phyloP scores from a whole-genome alignment of 495 filamentous ascomycete genomes.

The Parachaetomium inaequale region DNA sequence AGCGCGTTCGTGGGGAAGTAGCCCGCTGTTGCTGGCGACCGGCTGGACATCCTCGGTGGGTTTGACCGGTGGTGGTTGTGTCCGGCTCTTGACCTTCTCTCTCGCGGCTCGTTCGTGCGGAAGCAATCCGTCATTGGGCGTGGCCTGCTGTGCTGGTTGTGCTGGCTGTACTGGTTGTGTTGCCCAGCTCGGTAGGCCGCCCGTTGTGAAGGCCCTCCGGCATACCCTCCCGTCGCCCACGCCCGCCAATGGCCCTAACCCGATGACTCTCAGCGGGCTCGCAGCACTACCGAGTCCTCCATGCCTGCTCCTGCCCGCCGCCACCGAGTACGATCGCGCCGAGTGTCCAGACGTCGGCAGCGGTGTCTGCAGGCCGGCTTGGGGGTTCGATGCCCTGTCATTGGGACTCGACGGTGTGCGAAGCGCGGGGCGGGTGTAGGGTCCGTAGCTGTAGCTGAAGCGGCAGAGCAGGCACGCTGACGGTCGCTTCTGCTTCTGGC shows the following conservation, averaged over 20 bases:
- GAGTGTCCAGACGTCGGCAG: not conserved
- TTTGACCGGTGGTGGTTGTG: not conserved
- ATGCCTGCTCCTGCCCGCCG: not conserved
- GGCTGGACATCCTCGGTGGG: not conserved
- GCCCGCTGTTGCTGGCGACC: not conserved
- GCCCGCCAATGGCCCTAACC: not conserved
- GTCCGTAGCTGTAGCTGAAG: slow-evolving; percentile 19
- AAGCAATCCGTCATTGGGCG: slow-evolving; percentile 7
- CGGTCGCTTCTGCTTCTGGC: slow-evolving; percentile 26
- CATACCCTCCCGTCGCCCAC: no score
- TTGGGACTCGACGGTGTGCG: slow-evolving; percentile 4
- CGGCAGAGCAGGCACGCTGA: slow-evolving; percentile 31
- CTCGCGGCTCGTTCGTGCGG: slow-evolving; percentile 9
- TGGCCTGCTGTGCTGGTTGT: not conserved
- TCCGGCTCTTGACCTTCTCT: not conserved
- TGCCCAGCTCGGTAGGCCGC: slow-evolving; percentile 12
- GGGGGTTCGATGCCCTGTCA: not conserved
- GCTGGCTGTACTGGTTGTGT: not conserved
- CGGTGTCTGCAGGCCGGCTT: no score
- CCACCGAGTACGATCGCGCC: not conserved
- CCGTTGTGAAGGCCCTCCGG: not conserved
- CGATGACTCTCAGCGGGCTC: not conserved
- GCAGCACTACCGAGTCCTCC: not conserved
- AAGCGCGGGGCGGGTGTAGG: slow-evolving; percentile 3
- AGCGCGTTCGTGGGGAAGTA: not conserved